Evolutionary conservation across 2,329 filamentous ascomycete species (phyloP).

Genomic region (Aspergillus latus): DNA sequence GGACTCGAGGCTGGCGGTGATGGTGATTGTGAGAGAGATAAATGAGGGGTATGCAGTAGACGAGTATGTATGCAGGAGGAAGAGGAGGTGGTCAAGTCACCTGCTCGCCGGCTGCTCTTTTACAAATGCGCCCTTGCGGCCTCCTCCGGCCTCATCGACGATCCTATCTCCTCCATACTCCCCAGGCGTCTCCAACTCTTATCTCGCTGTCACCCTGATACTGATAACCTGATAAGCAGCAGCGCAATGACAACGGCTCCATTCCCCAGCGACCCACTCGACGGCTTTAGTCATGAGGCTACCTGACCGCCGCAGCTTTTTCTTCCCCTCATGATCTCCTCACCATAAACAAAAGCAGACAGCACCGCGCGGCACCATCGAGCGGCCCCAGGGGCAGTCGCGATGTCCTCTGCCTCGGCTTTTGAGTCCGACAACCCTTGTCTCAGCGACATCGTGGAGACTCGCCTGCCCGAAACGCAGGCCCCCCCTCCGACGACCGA

Average conservation of each 20-base stretch:
- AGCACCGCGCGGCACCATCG: not conserved
- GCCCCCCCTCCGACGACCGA: conserved; percentile 47
- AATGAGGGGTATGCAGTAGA: conserved; percentile 7
- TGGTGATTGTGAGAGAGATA: not conserved
- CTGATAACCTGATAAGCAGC: conserved; percentile 3
- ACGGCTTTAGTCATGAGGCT: conserved; percentile 3
- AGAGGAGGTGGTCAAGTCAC: conserved; percentile 14
- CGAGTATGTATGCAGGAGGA: no score
- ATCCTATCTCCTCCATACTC: not conserved
- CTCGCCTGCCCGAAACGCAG: conserved; percentile 26
- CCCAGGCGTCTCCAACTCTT: not conserved
- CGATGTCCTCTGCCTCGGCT: conserved; percentile 2
- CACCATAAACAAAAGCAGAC: not conserved
- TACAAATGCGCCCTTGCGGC: not conserved
- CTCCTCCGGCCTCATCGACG: not conserved
- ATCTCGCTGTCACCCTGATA: not conserved
- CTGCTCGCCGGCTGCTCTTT: conserved; percentile 6
- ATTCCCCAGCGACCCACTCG: conserved; percentile 6
- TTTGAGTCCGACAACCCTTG: not conserved
- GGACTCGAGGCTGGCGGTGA: conserved; percentile 1
- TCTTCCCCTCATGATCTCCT: conserved; percentile 6
- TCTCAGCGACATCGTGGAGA: conserved; percentile 15
- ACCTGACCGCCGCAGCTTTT: conserved; percentile 3
- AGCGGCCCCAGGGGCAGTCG: not conserved
- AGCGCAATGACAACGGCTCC: not conserved